Conservation (phyloP, 768 basidiomycete genomes). For the Scleroderma bovista region DNA sequence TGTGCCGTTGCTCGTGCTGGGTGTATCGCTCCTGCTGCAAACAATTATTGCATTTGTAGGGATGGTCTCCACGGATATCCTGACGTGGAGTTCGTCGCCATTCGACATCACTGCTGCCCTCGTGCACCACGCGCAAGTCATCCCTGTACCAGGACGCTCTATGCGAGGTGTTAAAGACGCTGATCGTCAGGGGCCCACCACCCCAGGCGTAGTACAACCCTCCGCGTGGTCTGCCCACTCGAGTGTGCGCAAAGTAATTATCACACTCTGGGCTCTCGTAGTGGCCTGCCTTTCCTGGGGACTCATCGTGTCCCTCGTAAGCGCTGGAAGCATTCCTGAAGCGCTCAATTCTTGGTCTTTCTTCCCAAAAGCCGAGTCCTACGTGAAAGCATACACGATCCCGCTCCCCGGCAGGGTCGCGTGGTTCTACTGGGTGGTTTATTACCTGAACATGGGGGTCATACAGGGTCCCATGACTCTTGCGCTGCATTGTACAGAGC, state of each 20-base stretch:
- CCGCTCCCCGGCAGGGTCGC: conserved; percentile 14
- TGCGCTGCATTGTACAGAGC: conserved; percentile 23
- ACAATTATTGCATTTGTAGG: conserved; percentile 20
- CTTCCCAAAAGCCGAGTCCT: conserved; percentile 14
- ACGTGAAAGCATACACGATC: conserved; percentile 19
- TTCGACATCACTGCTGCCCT: conserved; percentile 27
- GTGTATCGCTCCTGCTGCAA: conserved; percentile 19
- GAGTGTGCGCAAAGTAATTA: conserved; percentile 16
- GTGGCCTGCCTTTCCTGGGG: conserved; percentile 19
- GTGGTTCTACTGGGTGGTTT: conserved; percentile 19
- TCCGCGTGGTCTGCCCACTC: conserved; percentile 26
- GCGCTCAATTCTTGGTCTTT: conserved; percentile 20
- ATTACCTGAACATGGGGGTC: conserved; percentile 20
- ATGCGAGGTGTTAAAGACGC: conserved; percentile 18
- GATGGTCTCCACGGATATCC: conserved; percentile 14
- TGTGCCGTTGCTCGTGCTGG: conserved; percentile 24
- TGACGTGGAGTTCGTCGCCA: conserved; percentile 30
- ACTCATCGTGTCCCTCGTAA: conserved; percentile 4
- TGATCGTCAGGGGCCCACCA: conserved; percentile 4
- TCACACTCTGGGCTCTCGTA: conserved; percentile 20
- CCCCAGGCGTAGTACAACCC: conserved; percentile 15
- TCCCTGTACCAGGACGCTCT: conserved; percentile 15
- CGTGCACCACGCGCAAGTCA: conserved; percentile 20
- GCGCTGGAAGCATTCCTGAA: not conserved
- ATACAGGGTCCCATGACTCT: conserved; percentile 27